Base-by-base conservation (phyloP, 2,329 filamentous ascomycete genomes). In the Niveomyces coronatus region DNA sequence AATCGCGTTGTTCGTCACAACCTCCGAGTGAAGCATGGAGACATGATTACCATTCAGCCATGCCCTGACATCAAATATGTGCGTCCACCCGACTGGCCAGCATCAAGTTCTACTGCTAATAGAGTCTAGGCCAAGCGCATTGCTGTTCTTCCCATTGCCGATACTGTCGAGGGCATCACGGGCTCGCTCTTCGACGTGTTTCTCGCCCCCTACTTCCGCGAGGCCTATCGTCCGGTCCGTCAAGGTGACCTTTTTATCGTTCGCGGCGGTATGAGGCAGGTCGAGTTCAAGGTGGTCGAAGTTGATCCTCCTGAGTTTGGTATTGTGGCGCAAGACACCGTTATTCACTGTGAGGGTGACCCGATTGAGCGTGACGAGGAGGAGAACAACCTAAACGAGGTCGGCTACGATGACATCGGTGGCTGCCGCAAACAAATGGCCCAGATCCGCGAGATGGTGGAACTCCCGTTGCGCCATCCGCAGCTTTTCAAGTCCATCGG, bases 31-130 rank as follows among this genome's bases (percentile, higher is more conserved):
- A 96, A 96, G 79, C 89, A 95, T 58, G 91, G 91, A 58, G 91
- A 98, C 60, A 85, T 96, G 58, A 82, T 98, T 65, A 95, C 88
- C 44, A 87, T 98, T 47, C 87, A 96, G 67, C 79, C 93, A 39
- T 98, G 91, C 70, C 89, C 91, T 14, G 91, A 98, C 63, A 98
- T 98, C 73, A 98, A 98, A 94, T 98, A 98, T 63, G 88, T 94
- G 65, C 63, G 86, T 76, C 10, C 20, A 14, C n/a, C 15, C 11
- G 7, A 8, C 37, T 26, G 6, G 23, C 16, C 20, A 11, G 14
- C 6, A 9, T 3, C 4, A 47, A 31, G 5, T 27, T 29, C n/a
- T 10, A 52, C 50, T 49, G 51, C 49, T 47, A 44, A 53, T 51
- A 38, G 36, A 14, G 9, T 28, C 16, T 47, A 94, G 88, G 91